These are phyloP conservation scores for Salix suchowensis DNA, from an alignment of 345 rosid genomes.

Conservation along the genomic window DNA sequence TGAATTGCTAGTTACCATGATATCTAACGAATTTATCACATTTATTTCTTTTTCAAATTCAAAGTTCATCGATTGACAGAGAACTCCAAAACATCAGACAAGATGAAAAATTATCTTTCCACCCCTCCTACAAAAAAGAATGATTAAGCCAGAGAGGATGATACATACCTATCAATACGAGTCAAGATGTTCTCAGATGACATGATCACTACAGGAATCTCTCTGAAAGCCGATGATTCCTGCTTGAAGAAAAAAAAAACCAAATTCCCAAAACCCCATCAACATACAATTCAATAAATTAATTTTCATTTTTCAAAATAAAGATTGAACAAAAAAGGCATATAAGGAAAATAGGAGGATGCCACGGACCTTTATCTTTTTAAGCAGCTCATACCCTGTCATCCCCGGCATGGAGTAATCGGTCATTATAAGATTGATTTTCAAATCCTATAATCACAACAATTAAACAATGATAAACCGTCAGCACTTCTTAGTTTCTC, in stretches of 20 bases:
- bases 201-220: conserved; percentile 82
- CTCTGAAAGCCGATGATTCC: conserved; percentile 72
- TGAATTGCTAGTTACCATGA: not conserved
- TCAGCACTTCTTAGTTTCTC: conserved; percentile 3
- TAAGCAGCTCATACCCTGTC: conserved; percentile 77
- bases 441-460: conserved; percentile 46
- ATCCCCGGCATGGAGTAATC: conserved; percentile 88
- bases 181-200: conserved; percentile 74
- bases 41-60: not conserved
- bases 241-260: conserved; percentile 13
- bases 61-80: not conserved
- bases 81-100: not conserved
- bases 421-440: conserved; percentile 71
- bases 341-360: not conserved
- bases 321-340: not conserved
- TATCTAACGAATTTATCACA: not conserved
- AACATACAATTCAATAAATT: not conserved
- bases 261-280: not conserved
- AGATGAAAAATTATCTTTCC: not conserved
- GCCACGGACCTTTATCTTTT: conserved; percentile 57
- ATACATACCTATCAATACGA: conserved; percentile 75
- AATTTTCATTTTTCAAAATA: not conserved
- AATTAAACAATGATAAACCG: not conserved
- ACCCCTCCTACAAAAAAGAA: not conserved
- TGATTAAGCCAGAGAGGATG: not conserved